A percentile compares a stretch with the other conserved stretches of the same genome.
Evolutionary conservation across 768 basidiomycete genomes (phyloP).

Genomic region (Boletus subparvulus): DNA sequence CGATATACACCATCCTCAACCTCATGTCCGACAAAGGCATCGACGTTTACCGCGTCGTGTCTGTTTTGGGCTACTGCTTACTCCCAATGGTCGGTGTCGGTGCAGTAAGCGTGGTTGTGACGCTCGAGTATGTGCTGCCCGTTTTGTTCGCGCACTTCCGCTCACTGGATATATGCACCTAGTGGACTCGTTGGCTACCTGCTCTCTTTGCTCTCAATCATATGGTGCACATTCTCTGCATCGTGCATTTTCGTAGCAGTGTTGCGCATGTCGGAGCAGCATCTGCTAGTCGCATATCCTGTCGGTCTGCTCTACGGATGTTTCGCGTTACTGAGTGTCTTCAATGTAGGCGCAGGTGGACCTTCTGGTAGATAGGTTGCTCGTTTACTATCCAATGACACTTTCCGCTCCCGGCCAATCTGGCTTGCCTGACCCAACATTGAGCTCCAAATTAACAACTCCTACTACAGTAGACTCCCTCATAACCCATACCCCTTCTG

Average conservation of each 20-base stretch:
- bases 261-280: conserved; percentile 92
- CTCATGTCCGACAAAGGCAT: conserved; percentile 95
- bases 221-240: conserved; percentile 97
- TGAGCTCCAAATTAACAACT: not conserved
- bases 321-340: conserved; percentile 90
- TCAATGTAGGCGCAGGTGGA: conserved; percentile 53
- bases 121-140: conserved; percentile 71
- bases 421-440: not conserved
- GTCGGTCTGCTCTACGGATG: conserved; percentile 92
- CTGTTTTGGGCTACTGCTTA: conserved; percentile 94
- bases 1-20: conserved; percentile 93
- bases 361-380: conserved; percentile 31
- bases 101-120: conserved; percentile 80
- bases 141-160: not conserved
- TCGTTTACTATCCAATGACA: conserved; percentile 11
- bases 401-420: not conserved
- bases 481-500: too few species aligned
- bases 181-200: conserved; percentile 87
- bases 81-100: conserved; percentile 96
- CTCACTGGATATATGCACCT: conserved; percentile 2
- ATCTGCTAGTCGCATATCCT: conserved; percentile 94
- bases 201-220: conserved; percentile 75
- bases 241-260: conserved; percentile 96
- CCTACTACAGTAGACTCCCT: not conserved
- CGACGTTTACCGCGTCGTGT: conserved; percentile 92